Evolutionary conservation across 1,284 basidiomycete species (phyloP).

Genomic region (Boletellus deceptivus): DNA sequence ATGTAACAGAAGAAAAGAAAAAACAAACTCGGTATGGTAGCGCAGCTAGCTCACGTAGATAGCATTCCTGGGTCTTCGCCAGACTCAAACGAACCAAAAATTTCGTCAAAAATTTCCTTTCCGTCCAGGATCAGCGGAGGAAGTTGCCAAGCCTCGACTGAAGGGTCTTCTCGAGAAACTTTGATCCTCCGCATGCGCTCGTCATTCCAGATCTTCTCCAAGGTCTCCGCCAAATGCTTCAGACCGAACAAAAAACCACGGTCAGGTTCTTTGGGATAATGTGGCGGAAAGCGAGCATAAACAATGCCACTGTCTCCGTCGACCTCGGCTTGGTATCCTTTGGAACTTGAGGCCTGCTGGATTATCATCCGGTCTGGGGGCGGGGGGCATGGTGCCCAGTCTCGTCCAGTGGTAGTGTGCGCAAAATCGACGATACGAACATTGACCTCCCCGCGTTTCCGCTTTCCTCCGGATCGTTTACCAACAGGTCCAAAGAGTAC

Average conservation of each 20-base stretch:
- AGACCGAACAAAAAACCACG: slow-evolving; percentile 93
- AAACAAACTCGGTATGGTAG: not conserved
- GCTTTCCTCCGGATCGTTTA: slow-evolving; percentile 56
- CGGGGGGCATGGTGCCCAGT: slow-evolving; percentile 74
- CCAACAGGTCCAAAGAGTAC: slow-evolving; percentile 62
- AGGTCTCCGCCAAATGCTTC: slow-evolving; percentile 71
- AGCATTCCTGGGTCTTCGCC: slow-evolving; percentile 70
- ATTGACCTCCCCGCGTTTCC: slow-evolving; percentile 87
- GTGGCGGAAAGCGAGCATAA: slow-evolving; percentile 89
- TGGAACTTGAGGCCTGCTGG: slow-evolving; percentile 56
- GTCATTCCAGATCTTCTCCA: slow-evolving; percentile 83
- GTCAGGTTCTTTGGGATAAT: slow-evolving; percentile 86
- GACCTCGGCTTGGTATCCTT: slow-evolving; percentile 78
- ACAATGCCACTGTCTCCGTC: slow-evolving; percentile 78
- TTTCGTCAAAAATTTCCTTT: slow-evolving; percentile 73
- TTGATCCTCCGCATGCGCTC: slow-evolving; percentile 73
- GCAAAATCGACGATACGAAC: slow-evolving; percentile 99
- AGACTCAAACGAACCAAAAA: slow-evolving; percentile 54
- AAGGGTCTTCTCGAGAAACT: slow-evolving; percentile 56
- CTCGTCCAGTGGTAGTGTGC: slow-evolving; percentile 93
- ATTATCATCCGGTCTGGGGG: slow-evolving; percentile 36
- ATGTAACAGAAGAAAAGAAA: not conserved
- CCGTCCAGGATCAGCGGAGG: slow-evolving; percentile 64
- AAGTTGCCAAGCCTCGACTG: slow-evolving; percentile 47
- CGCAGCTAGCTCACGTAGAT: slow-evolving; percentile 50